Evolutionary conservation across 2,329 filamentous ascomycete species (phyloP).

Genomic region (Raffaelea deltoideospora): DNA sequence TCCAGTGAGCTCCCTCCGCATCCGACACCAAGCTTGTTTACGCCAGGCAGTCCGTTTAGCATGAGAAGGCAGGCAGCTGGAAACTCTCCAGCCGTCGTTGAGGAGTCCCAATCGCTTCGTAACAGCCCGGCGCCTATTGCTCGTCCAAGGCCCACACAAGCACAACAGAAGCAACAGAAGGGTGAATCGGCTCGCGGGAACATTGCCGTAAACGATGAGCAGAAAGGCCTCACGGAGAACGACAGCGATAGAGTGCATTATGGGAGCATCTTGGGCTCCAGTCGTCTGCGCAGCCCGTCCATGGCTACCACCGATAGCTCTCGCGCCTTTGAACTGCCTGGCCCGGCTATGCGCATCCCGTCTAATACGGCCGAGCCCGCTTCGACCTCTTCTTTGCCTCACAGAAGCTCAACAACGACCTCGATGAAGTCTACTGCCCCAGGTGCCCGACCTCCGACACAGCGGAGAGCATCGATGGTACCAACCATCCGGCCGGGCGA

Average conservation of each 20-base stretch:
- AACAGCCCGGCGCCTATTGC: conserved; percentile 14
- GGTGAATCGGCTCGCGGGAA: background rate
- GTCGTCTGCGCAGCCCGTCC: conserved; percentile 15
- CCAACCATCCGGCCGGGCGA: background rate
- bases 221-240: conserved; percentile 23
- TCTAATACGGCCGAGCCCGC: conserved; percentile 13
- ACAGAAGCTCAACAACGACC: too few relatives aligned
- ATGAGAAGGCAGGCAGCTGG: conserved; percentile 8
- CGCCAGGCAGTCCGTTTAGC: conserved; percentile 11
- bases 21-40: conserved; percentile 14
- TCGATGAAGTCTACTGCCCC: too few relatives aligned
- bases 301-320: conserved; percentile 4
- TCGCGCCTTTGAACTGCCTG: conserved; percentile 35
- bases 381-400: too few relatives aligned
- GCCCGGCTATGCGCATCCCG: conserved; percentile 31
- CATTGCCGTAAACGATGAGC: conserved; percentile 18
- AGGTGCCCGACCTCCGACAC: too few relatives aligned
- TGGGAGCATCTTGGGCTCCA: conserved; percentile 35
- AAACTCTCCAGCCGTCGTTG: conserved; percentile 8
- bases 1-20: conserved; percentile 18
- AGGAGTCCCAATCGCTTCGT: conserved; percentile 10
- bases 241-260: conserved; percentile 28
- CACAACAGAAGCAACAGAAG: background rate
- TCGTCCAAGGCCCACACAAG: conserved; percentile 3
- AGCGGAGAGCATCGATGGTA: background rate